Conservation (phyloP, 2,329 filamentous ascomycete species). For the Calcarisporium arbuscula region DNA sequence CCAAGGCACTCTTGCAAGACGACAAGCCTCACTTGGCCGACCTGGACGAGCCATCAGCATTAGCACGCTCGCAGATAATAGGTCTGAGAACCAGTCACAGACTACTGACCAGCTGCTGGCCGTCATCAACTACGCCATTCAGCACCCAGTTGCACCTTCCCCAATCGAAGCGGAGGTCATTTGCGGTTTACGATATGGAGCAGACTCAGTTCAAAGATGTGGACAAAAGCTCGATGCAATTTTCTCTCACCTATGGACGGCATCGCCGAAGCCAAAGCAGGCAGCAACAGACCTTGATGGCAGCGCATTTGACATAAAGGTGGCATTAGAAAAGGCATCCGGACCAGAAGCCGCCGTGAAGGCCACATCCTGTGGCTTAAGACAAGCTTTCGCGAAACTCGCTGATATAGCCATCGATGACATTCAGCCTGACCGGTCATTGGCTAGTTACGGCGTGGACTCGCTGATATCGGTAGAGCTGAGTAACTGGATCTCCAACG, state of each 20-base stretch:
- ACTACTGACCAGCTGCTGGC: constrained; percentile 4
- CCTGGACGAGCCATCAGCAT: constrained; percentile 5
- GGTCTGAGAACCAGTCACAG: constrained; percentile 1
- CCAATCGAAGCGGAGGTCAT: constrained; percentile 5
- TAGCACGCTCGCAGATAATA: not conserved
- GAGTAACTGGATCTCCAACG: constrained; percentile 8
- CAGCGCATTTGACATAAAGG: constrained; percentile 4
- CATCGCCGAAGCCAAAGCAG: not conserved
- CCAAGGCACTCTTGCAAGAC: constrained; percentile 6
- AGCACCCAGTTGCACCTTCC: not conserved
- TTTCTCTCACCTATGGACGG: constrained; percentile 8
- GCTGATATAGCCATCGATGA: constrained; percentile 5
- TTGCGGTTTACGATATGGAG: constrained; percentile 3
- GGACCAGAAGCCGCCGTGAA: constrained; percentile 2
- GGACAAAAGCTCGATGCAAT: constrained; percentile 4
- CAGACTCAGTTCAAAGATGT: no score
- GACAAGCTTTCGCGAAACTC: constrained; percentile 7
- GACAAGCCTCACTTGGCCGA: constrained; percentile 1
- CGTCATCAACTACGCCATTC: constrained; percentile 7
- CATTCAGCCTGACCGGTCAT: constrained; percentile 7
- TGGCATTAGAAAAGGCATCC: constrained; percentile 1
- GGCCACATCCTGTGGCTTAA: constrained; percentile 5
- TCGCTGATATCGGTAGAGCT: constrained; percentile 8
- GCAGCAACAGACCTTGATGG: constrained; percentile 2
- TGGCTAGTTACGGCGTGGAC: constrained; percentile 9